These are phyloP conservation scores for Verbascum thapsus DNA, from an alignment of 257 asterid species.

Conservation along the genomic window DNA sequence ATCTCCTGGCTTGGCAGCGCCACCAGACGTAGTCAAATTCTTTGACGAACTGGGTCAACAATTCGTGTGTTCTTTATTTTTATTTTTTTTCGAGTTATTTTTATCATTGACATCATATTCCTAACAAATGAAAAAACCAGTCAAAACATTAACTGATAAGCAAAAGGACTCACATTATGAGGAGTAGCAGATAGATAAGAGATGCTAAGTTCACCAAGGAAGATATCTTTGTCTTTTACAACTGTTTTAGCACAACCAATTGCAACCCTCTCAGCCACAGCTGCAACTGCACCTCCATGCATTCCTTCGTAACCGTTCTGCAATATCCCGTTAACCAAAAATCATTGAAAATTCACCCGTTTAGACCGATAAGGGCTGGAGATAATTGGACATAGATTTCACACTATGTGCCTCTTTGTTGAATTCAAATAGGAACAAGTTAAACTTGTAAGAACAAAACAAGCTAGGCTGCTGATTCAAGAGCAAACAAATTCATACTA, in stretches of 20 bases:
- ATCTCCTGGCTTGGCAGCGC: no score
- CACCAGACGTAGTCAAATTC: no score
- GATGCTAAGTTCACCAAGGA: constrained; percentile 83
- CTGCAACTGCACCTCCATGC: constrained; percentile 92
- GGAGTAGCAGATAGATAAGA: constrained; percentile 80
- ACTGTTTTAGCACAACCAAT: constrained; percentile 84
- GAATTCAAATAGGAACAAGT: background rate
- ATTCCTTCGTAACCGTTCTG: constrained; percentile 70
- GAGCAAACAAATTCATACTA: constrained; percentile 6
- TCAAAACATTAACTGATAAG: no score
- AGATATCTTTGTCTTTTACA: constrained; percentile 62
- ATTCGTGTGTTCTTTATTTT: no score
- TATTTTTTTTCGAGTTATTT: no score
- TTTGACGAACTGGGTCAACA: no score
- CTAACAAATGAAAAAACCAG: no score
- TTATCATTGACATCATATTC: no score
- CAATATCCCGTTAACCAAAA: constrained; percentile 5
- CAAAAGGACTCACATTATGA: constrained; percentile 44
- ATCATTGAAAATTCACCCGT: no score
- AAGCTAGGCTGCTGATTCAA: background rate
- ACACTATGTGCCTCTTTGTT: background rate
- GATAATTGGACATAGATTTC: background rate
- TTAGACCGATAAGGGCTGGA: constrained; percentile 3
- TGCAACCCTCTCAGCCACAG: constrained; percentile 69
- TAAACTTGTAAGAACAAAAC: no score